These are phyloP conservation scores for Trichaptum fuscoviolaceum DNA, from an alignment of 768 basidiomycete species.

Conservation along the genomic window DNA sequence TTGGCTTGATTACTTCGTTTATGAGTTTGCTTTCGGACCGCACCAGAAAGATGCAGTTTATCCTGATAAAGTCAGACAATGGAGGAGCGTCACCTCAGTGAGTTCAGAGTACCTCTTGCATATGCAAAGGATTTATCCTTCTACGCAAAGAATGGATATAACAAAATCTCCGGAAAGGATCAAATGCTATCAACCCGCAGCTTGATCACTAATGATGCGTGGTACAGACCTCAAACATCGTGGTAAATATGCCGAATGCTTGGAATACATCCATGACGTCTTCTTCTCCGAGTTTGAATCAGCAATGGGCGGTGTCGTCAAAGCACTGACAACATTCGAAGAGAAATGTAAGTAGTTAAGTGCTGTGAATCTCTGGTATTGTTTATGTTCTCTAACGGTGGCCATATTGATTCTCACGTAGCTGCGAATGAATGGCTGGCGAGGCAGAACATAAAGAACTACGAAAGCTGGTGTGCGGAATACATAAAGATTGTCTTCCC, in stretches of 20 bases:
- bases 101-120: neutral
- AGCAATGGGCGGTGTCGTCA: neutral
- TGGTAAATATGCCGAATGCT: neutral
- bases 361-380: too few species aligned
- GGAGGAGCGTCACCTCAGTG: neutral
- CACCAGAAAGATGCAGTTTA: neutral
- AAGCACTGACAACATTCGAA: neutral
- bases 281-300: neutral
- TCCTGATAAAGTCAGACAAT: neutral
- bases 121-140: neutral
- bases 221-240: neutral
- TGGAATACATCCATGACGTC: neutral
- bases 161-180: neutral
- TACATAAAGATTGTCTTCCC: neutral
- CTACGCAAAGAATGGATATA: neutral
- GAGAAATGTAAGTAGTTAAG: neutral
- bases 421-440: neutral
- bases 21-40: neutral
- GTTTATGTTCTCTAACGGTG: neutral
- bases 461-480: neutral
- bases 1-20: neutral
- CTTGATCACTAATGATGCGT: neutral
- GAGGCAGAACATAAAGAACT: neutral
- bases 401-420: neutral
- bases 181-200: neutral